phyloP scores from a whole-genome alignment of 1,284 basidiomycete genomes.

The Exobasidium cylindrosporum region DNA sequence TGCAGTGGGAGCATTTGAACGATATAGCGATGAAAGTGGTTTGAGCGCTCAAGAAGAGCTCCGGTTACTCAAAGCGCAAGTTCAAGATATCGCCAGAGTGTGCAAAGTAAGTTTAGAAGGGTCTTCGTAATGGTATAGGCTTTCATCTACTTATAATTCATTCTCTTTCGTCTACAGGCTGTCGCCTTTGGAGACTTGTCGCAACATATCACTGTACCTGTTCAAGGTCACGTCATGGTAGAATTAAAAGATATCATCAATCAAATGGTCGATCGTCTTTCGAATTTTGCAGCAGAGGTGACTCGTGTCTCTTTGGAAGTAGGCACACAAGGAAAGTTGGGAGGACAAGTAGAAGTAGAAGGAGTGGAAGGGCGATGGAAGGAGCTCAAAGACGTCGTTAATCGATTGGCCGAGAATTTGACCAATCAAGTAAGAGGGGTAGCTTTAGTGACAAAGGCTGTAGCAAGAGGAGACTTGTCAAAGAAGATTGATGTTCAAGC shows the following conservation, averaged over 20 bases:
- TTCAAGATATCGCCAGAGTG: conserved; percentile 84
- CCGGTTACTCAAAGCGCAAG: conserved; percentile 77
- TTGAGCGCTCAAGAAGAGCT: conserved; percentile 70
- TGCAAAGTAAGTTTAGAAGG: conserved; percentile 69
- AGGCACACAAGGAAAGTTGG: conserved; percentile 57
- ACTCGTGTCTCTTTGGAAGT: conserved; percentile 87
- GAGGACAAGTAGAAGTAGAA: conserved; percentile 54
- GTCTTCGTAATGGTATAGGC: too few relatives aligned
- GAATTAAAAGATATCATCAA: conserved; percentile 98
- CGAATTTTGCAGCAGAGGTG: conserved; percentile 88
- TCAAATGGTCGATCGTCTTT: conserved; percentile 81
- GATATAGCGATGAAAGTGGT: conserved; percentile 52
- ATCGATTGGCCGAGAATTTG: conserved; percentile 59
- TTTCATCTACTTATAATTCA: neutral
- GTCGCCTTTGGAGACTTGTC: conserved; percentile 90
- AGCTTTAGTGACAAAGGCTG: conserved; percentile 93
- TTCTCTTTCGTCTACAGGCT: conserved; percentile 60
- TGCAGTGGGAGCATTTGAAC: conserved; percentile 51
- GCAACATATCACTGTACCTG: conserved; percentile 93
- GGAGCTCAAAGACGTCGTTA: conserved; percentile 56
- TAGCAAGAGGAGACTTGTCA: conserved; percentile 88
- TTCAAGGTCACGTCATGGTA: conserved; percentile 94
- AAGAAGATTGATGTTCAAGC: conserved; percentile 97
- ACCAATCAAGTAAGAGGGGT: conserved; percentile 93
- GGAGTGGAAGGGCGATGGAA: conserved; percentile 56